Conservation (phyloP, 257 asterid species). For the Phtheirospermum japonicum region DNA sequence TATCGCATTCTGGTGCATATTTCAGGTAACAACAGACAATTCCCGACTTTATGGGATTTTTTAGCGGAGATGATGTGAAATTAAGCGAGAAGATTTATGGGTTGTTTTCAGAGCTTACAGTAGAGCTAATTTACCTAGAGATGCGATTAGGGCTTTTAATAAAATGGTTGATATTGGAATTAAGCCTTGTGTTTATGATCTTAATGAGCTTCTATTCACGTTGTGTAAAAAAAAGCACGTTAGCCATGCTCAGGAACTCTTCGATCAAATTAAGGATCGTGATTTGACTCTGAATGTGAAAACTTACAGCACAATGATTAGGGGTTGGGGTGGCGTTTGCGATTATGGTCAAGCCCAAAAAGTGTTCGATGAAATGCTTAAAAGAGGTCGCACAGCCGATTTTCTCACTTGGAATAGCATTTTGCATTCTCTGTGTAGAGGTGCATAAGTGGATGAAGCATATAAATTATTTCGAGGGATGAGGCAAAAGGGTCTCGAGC, state of each 20-base stretch:
- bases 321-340: constrained; percentile 78
- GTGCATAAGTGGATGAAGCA: constrained; percentile 71
- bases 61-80: constrained; percentile 52
- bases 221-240: constrained; percentile 72
- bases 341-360: constrained; percentile 45
- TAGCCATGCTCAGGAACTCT: constrained; percentile 64
- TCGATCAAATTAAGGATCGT: constrained; percentile 46
- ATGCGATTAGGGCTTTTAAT: constrained; percentile 86
- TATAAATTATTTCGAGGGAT: constrained; percentile 49
- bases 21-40: constrained; percentile 74
- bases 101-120: constrained; percentile 63
- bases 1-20: constrained; percentile 69
- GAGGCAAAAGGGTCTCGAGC: constrained; percentile 53
- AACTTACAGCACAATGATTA: constrained; percentile 76
- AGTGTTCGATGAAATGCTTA: constrained; percentile 79
- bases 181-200: constrained; percentile 54
- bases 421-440: constrained; percentile 70
- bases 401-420: no score
- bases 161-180: no score
- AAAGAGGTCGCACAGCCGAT: constrained; percentile 45
- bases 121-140: constrained; percentile 75
- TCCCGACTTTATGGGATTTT: no score
- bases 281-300: constrained; percentile 47
- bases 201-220: constrained; percentile 61
- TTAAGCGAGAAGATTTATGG: constrained; percentile 59